These are phyloP conservation scores for Wickerhamomyces tratensis DNA, from an alignment of 805 yeast species.

Conservation along the genomic window DNA sequence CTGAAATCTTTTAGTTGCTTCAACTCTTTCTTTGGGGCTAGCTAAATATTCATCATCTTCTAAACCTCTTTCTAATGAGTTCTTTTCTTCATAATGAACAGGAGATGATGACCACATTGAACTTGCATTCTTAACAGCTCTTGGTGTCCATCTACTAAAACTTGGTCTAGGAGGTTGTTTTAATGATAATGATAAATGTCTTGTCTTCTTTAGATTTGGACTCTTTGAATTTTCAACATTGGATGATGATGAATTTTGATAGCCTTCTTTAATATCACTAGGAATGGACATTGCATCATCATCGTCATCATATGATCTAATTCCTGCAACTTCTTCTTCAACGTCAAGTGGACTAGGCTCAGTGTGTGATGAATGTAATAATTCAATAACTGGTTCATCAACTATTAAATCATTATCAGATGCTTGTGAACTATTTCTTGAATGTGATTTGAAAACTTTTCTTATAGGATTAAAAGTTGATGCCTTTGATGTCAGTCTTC, in stretches of 20 bases:
- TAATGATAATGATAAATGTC: not conserved
- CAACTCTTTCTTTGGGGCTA: constrained; percentile 30
- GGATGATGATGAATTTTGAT: not conserved
- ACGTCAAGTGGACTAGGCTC: not conserved
- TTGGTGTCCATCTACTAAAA: constrained; percentile 12
- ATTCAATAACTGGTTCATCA: constrained; percentile 11
- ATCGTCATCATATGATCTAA: constrained; percentile 2
- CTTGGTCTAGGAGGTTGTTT: not conserved
- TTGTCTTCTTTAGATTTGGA: not conserved
- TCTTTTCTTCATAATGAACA: constrained; percentile 43
- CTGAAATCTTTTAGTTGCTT: constrained; percentile 50
- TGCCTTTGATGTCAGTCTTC: constrained; percentile 1
- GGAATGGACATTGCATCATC: not conserved
- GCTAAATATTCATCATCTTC: constrained; percentile 43
- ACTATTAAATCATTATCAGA: not conserved
- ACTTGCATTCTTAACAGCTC: constrained; percentile 14
- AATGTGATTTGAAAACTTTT: not conserved
- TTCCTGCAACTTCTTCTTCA: constrained; percentile 3
- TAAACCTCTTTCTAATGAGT: constrained; percentile 26
- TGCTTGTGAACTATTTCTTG: not conserved
- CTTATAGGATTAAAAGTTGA: not conserved
- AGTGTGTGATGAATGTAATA: constrained; percentile 3
- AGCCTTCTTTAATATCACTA: not conserved
- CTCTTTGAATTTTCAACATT: not conserved
- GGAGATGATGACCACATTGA: constrained; percentile 52